Evolutionary conservation across 2,329 filamentous ascomycete species (phyloP).

Genomic region (Trichoderma breve): DNA sequence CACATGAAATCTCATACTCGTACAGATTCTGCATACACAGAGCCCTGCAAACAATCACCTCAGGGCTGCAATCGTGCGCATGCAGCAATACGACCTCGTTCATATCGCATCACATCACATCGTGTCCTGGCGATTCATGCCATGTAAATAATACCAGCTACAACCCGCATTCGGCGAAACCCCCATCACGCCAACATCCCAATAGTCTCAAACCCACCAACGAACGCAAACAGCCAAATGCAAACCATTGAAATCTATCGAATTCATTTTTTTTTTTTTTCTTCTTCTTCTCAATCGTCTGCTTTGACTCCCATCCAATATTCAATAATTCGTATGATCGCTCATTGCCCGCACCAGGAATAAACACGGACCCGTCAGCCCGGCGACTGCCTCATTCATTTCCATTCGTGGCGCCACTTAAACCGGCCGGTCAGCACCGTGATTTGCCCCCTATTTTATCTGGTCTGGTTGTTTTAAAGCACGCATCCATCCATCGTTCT

Average conservation of each 20-base stretch:
- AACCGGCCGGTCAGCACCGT: neutral
- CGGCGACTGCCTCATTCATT: neutral
- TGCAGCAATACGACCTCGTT: neutral
- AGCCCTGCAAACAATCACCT: neutral
- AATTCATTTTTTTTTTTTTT: neutral
- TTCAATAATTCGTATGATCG: neutral
- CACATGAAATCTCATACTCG: neutral
- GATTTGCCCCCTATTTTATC: neutral
- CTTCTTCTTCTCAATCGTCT: neutral
- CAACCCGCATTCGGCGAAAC: neutral
- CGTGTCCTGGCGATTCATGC: neutral
- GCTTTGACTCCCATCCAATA: neutral
- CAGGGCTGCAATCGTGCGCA: neutral
- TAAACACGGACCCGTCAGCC: neutral
- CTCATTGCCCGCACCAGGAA: neutral
- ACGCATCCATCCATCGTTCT: neutral
- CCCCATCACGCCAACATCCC: neutral
- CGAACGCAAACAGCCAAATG: neutral
- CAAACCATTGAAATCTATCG: too few relatives aligned
- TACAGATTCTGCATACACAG: neutral
- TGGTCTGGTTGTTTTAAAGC: neutral
- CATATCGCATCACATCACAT: neutral
- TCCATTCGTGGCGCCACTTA: neutral
- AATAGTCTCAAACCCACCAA: neutral
- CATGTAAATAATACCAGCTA: too few relatives aligned